Evolutionary conservation across 1,284 basidiomycete species (phyloP), one percentile per base, ranked within the genome.

Genomic region (Heterobasidion annosum): DNA sequence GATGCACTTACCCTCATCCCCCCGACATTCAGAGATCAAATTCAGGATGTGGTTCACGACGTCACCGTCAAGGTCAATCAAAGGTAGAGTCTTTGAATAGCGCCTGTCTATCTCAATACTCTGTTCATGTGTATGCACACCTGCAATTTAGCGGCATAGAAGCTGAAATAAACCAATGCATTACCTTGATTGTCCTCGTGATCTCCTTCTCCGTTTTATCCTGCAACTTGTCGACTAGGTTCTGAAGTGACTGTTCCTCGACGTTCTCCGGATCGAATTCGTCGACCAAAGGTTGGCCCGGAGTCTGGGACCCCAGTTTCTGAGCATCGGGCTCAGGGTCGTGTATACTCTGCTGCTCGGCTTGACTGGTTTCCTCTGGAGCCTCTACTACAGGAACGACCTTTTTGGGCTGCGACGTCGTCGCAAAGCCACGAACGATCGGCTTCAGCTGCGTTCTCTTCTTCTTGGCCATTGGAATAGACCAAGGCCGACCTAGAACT

Each of bases 201-300:
- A 95, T 82, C 62, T 98, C 97, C 69, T 89, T 95, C 65, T 98
- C 93, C 2, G 82, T 88, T 62, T 85, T 92, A 15, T 95, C 92
- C 63, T 96, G 91, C 34, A 91, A 73, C 62, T 82, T 85, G 59
- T 98, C 93, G 0, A 94, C 79, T 48, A 93, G 65, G 52, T 64
- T 69, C 68, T 90, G 86, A 52, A 88, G 68, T 37, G 71, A 70
- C 61, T 75, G 73, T 55, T 84, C 79, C 62, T 81, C 79, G n/a
- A 67, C 70, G 48, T 72, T 73, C 33, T 73, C 69, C 8, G 65
- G 64, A 57, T 72, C 70, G 53, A 68, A 68, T 19, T 65, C 69
- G 53, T 70, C 61, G 34, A 59, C 44, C 33, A 54, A 19, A 37
- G 53, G 42, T 3, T 32, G 44, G 33, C 47, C 50, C 35, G 32